A percentile compares a stretch with the other conserved stretches of the same genome.
Conservation (phyloP, 1,284 basidiomycete species). For the Rhodotorula sp. region DNA sequence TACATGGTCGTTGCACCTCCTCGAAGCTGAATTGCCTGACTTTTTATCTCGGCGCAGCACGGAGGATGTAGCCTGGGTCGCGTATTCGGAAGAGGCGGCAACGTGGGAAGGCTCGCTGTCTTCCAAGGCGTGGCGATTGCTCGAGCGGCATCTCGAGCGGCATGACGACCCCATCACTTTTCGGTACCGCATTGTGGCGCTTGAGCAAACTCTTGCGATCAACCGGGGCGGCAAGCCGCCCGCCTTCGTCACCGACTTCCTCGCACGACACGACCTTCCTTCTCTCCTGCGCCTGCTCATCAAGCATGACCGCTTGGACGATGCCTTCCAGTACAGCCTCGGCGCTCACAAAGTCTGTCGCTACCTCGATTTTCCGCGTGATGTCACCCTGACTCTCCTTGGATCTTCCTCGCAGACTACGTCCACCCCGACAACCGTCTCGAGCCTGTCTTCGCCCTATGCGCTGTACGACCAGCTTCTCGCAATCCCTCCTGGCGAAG, state of each 20-base stretch:
- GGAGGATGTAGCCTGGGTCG: slow-evolving; percentile 73
- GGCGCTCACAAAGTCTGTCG: slow-evolving; percentile 45
- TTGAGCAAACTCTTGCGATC: slow-evolving; percentile 72
- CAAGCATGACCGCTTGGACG: slow-evolving; percentile 73
- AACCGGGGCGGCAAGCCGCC: slow-evolving; percentile 68
- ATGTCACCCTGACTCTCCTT: not conserved
- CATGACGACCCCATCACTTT: slow-evolving; percentile 75
- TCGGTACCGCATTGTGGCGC: slow-evolving; percentile 62
- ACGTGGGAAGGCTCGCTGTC: slow-evolving; percentile 79
- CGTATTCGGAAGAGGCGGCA: slow-evolving; percentile 69
- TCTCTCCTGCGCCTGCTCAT: slow-evolving; percentile 73
- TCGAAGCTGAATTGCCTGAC: slow-evolving; percentile 48
- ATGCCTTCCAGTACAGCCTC: slow-evolving; percentile 69
- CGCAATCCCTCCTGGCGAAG: slow-evolving; percentile 60
- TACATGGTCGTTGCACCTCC: slow-evolving; percentile 39
- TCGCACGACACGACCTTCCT: slow-evolving; percentile 72
- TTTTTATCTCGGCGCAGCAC: slow-evolving; percentile 58
- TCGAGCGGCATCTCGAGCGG: slow-evolving; percentile 73
- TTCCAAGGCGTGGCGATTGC: slow-evolving; percentile 83
- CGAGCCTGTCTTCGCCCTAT: slow-evolving; percentile 73
- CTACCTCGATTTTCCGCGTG: slow-evolving; percentile 15
- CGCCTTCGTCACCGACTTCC: slow-evolving; percentile 73
- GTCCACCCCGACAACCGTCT: slow-evolving; percentile 58
- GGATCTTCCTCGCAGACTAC: slow-evolving; percentile 55
- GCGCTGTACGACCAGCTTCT: slow-evolving; percentile 83